Percentiles rank a stretch among this genome's conserved stretches.
These are phyloP conservation scores for Filobasidium wieringae DNA, from an alignment of 768 basidiomycete species.

Conservation along the genomic window DNA sequence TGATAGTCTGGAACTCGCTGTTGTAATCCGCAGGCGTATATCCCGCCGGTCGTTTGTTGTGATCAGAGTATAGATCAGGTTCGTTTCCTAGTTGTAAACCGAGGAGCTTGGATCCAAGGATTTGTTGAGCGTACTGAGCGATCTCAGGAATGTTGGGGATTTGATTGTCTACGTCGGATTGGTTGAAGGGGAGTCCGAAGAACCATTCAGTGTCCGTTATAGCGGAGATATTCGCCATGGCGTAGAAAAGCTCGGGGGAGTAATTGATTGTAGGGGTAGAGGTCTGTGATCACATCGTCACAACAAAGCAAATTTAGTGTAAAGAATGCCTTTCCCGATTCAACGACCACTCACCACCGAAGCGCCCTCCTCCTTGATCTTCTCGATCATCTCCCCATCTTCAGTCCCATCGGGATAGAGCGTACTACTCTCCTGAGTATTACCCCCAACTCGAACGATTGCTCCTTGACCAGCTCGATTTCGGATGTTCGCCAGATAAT, in stretches of 20 bases:
- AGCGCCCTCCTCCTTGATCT: conserved; percentile 36
- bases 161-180: conserved; percentile 41
- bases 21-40: conserved; percentile 44
- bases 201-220: conserved; percentile 58
- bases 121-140: conserved; percentile 50
- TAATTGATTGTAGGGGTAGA: conserved; percentile 36
- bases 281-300: conserved; percentile 12
- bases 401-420: conserved; percentile 44
- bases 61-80: conserved; percentile 51
- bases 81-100: conserved; percentile 66
- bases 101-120: conserved; percentile 55
- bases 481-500: conserved; percentile 61
- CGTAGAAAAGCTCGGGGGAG: conserved; percentile 41
- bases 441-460: conserved; percentile 62
- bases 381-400: conserved; percentile 47
- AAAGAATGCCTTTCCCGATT: background rate
- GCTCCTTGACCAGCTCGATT: conserved; percentile 53
- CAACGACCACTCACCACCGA: conserved; percentile 7
- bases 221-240: conserved; percentile 51
- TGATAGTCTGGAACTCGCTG: conserved; percentile 46
- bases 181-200: conserved; percentile 49
- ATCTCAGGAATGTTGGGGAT: conserved; percentile 45
- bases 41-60: conserved; percentile 24
- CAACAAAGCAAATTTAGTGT: background rate
- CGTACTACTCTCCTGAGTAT: conserved; percentile 60